Evolutionary conservation across 495 filamentous ascomycete genomes (phyloP), one percentile per base, ranked within the genome.

Genomic region (Geopyxis carbonaria): DNA sequence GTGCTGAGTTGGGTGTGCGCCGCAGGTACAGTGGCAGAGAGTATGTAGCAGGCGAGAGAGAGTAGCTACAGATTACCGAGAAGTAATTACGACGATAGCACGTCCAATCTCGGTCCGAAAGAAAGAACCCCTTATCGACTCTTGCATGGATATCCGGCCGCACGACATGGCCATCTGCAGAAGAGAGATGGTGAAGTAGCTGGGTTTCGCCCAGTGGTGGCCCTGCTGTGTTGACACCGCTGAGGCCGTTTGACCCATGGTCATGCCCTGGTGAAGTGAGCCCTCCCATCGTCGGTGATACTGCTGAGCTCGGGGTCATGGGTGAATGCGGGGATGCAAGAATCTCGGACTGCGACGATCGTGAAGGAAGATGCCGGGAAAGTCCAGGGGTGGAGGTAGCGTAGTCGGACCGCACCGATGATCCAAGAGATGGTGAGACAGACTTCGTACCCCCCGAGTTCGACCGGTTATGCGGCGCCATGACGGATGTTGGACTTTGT

Each of bases 1-100:
- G 35, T 31, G 53, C 27, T 10, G 47, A 61, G 15, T 41, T 43
- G 19, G 42, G 27, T n/a, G 49, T 36, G 56, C 53, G 42, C 44
- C 55, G 63, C 10, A 77, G 53, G 45, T 59, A 70, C 7, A 72
- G 52, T 0, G 57, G 62, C 0, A 58, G 57, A 22, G 59, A 57
- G 22, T 55, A 46, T 6, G 52, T 55, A 22, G 64, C 46, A 44
- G 73, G 75, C 18, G 69, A 59, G 3, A 95, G 61, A 4, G 70
- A 69, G 59, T 79, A 93, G 0, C 75, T 80, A 58, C 85, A 93
- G 20, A 76, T 70, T 33, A 93, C 78, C 1, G 82, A 77, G 56
- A 95, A 92, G 58, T 95, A 95, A 58, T 95, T 95, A 27, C 87
- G 68, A 34, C 87, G 68, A 53, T 95, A 95, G 60, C 87, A 95